phyloP scores from a whole-genome alignment of 345 rosid species.

The Eucalyptus fibrosa region DNA sequence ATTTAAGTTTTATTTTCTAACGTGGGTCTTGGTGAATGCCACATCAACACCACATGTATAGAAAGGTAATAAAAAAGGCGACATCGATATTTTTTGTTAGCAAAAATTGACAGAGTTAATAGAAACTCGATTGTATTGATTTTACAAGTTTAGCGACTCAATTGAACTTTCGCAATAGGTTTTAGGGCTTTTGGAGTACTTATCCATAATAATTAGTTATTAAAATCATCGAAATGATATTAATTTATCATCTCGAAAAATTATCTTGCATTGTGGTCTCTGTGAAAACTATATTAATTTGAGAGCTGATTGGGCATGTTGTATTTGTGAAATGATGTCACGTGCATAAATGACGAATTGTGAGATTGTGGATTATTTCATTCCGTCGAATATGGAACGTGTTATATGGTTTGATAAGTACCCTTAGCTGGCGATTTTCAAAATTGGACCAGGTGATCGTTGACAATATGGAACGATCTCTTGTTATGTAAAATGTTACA shows the following conservation, averaged over 20 bases:
- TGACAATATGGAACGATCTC: neutral
- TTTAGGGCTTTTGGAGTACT: neutral
- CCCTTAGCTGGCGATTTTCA: neutral
- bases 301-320: accelerated
- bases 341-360: too few relatives aligned
- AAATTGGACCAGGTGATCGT: neutral
- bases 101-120: neutral
- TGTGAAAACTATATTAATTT: neutral
- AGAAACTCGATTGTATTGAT: too few relatives aligned
- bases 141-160: neutral
- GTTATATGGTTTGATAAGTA: neutral
- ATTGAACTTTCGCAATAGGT: too few relatives aligned
- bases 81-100: neutral
- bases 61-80: too few relatives aligned
- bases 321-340: too few relatives aligned
- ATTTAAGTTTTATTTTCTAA: too few relatives aligned
- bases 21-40: accelerated
- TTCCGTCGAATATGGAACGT: neutral
- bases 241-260: neutral
- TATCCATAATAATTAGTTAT: neutral
- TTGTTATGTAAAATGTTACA: neutral
- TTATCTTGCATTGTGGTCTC: neutral
- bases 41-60: neutral
- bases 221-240: accelerated
- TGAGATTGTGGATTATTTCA: neutral